A percentile compares a stretch with the other conserved stretches of the same genome.
Conservation (phyloP, 345 rosid species). For the Cardiospermum halicacabum region DNA sequence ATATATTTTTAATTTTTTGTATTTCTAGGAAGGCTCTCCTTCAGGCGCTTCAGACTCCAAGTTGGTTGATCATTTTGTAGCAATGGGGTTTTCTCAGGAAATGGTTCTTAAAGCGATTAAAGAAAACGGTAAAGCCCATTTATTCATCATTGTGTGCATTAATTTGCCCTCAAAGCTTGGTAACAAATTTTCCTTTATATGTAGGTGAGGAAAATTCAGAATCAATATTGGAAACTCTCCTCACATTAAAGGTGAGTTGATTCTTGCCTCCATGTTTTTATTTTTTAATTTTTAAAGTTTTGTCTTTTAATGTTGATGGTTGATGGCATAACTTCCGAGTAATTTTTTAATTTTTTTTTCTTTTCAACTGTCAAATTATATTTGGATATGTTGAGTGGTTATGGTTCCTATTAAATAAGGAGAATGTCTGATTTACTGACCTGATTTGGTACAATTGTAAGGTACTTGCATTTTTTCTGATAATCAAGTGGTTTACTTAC, state of each 20-base stretch:
- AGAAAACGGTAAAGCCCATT: constrained; percentile 40
- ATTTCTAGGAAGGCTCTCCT: constrained; percentile 27
- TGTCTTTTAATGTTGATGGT: background rate
- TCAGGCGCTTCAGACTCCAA: constrained; percentile 42
- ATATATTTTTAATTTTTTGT: background rate
- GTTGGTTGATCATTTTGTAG: constrained; percentile 41
- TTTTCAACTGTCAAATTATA: too few relatives aligned
- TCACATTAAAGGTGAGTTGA: constrained; percentile 43
- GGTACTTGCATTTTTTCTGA: background rate
- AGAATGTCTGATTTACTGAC: background rate
- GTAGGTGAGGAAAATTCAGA: constrained; percentile 59
- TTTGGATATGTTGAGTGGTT: background rate
- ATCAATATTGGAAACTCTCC: constrained; percentile 50
- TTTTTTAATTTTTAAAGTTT: too few relatives aligned
- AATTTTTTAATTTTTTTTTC: too few relatives aligned
- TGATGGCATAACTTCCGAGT: too few relatives aligned
- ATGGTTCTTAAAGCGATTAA: constrained; percentile 42
- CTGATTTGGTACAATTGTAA: background rate
- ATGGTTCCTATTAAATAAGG: background rate
- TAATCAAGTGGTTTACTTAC: background rate
- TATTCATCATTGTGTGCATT: background rate
- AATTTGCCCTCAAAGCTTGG: background rate
- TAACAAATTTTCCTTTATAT: constrained; percentile 8
- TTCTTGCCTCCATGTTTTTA: background rate
- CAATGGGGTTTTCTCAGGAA: constrained; percentile 51